phyloP scores from a whole-genome alignment of 306 rosid genomes.

The Rubus idaeus region DNA sequence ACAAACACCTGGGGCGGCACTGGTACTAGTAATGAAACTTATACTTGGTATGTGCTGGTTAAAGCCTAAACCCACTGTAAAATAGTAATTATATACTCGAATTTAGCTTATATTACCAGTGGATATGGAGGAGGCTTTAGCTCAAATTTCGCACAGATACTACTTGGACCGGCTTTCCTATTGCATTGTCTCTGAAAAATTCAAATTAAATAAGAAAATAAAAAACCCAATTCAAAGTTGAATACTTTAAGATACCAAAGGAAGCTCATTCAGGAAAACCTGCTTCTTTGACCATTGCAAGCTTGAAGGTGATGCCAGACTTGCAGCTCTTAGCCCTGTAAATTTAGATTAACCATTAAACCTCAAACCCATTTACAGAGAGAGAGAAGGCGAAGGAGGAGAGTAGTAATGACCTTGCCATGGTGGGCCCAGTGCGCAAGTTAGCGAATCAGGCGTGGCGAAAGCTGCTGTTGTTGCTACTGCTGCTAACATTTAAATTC shows the following conservation, averaged over 20 bases:
- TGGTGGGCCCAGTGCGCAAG: constrained; percentile 14
- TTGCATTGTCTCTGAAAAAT: constrained; percentile 44
- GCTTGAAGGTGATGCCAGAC: constrained; percentile 21
- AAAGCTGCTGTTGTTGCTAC: neutral
- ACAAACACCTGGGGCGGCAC: neutral
- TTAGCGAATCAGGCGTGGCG: constrained; percentile 8
- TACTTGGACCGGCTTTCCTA: constrained; percentile 31
- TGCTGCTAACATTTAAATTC: neutral
- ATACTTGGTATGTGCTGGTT: neutral
- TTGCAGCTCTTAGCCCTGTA: constrained; percentile 26
- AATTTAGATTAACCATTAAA: constrained; percentile 10
- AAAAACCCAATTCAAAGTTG: neutral
- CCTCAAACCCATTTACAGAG: neutral
- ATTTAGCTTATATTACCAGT: constrained; percentile 40
- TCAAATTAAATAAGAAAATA: neutral
- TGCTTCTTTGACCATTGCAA: constrained; percentile 34
- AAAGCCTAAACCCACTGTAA: neutral
- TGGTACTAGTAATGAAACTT: neutral
- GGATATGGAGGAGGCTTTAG: constrained; percentile 88
- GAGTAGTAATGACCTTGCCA: constrained; percentile 13
- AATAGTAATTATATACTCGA: neutral
- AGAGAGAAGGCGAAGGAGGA: neutral
- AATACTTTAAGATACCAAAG: neutral
- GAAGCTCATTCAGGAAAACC: constrained; percentile 30
- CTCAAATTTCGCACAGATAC: constrained; percentile 60